Evolutionary conservation across 2,329 filamentous ascomycete species (phyloP), one percentile per base, ranked within the genome.

Genomic region (Nemania bipapillata): DNA sequence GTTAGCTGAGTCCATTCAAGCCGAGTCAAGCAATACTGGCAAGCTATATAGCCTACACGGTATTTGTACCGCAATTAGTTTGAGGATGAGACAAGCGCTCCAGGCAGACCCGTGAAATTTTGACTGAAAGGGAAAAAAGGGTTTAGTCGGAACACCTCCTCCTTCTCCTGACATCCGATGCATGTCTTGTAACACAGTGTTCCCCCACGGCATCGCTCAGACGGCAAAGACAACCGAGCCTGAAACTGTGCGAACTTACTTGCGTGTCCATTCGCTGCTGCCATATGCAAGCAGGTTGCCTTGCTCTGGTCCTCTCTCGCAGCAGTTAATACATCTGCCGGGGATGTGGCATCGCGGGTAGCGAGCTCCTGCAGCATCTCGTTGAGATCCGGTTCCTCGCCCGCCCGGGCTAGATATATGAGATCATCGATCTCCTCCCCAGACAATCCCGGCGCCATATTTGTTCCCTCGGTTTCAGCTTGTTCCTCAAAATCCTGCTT

Each of bases 391-490:
- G 85, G 82, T 65, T 89, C 83, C 71, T 97, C 94, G 72, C 93
- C 93, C 0, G 87, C 86, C 42, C 95, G 92, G 2, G 94, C 88
- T 74, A 93, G 89, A 83, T 97, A 97, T 73, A 98, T 88, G 72
- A 98, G 87, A 81, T 98, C 95, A 79, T 97, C 94, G 76, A 96
- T 91, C 80, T 94, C 89, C 61, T 97, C 94, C 78, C 92, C 90
- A 57, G 87, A 87, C 56, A 95, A 83, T 68, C 83, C 83, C 24
- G 84, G 84, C 30, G 84, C 82, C 81, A 86, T 86, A 72, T 24
- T 69, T 26, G 22, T 9, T 3, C 22, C 11, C 17, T 55, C 20
- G 20, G 24, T 9, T 20, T 52, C 49, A 20, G 11, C 26, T 26
- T 4, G 42, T 42, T 8, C 28, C 35, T 35, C 50, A 12, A 12